A percentile compares a stretch with the other conserved stretches of the same genome.
Evolutionary conservation across 1,139 yeast genomes (phyloP).

Genomic region (Saccharomyces hybrid): DNA sequence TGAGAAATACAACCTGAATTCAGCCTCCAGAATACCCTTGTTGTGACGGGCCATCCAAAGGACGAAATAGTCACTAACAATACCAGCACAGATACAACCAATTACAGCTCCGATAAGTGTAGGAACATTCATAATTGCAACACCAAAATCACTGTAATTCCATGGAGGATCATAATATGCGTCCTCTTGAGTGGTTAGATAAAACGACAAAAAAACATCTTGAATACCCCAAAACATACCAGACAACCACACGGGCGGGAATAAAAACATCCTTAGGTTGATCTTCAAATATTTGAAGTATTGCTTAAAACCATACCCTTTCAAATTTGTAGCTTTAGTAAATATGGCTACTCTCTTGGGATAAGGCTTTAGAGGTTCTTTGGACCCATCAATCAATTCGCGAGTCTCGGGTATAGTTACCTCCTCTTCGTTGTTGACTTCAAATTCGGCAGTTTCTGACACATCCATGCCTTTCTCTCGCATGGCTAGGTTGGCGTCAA

Average conservation of each 20-base stretch:
- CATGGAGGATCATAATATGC: slow-evolving; percentile 63
- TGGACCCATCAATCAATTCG: slow-evolving; percentile 33
- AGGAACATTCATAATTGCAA: slow-evolving; percentile 79
- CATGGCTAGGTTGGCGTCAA: not conserved
- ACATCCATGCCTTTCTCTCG: not conserved
- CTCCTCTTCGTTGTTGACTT: slow-evolving; percentile 7
- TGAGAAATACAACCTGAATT: slow-evolving; percentile 65
- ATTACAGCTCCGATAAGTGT: slow-evolving; percentile 72
- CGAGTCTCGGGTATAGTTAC: slow-evolving; percentile 5
- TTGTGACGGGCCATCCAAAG: slow-evolving; percentile 64
- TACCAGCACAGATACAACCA: slow-evolving; percentile 76
- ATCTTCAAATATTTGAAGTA: slow-evolving; percentile 50
- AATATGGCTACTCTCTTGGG: slow-evolving; percentile 51
- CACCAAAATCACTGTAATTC: slow-evolving; percentile 61
- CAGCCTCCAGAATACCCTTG: slow-evolving; percentile 72
- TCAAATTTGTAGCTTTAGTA: slow-evolving; percentile 60
- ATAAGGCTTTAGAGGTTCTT: slow-evolving; percentile 43
- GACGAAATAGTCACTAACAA: slow-evolving; percentile 64
- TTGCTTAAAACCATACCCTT: slow-evolving; percentile 64
- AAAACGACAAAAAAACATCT: slow-evolving; percentile 74
- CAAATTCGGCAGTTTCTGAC: slow-evolving; percentile 1
- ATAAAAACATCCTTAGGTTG: slow-evolving; percentile 59
- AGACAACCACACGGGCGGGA: slow-evolving; percentile 66
- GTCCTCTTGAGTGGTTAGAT: slow-evolving; percentile 72
- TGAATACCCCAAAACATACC: slow-evolving; percentile 83